phyloP scores from a whole-genome alignment of 1,139 yeast species.

The Martiniozyma asiatica region DNA sequence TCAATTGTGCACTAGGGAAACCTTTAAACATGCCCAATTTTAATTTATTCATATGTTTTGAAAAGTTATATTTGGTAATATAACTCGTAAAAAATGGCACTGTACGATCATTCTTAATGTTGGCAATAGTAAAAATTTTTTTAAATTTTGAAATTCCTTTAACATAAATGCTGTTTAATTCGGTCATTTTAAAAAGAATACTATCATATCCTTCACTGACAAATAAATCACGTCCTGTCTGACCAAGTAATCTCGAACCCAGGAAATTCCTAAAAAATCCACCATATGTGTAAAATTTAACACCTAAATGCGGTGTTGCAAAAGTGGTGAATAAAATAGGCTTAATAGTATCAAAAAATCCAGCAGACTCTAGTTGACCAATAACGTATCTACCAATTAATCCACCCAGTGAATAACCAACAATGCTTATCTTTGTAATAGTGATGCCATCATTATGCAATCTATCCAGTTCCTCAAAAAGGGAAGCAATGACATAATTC shows the following conservation, averaged over 20 bases:
- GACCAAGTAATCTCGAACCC: slow-evolving; percentile 58
- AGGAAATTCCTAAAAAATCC: slow-evolving; percentile 36
- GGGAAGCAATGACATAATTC: slow-evolving; percentile 52
- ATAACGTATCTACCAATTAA: slow-evolving; percentile 61
- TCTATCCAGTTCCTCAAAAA: slow-evolving; percentile 43
- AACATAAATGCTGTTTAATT: slow-evolving; percentile 37
- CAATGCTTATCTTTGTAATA: slow-evolving; percentile 47
- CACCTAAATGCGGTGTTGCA: slow-evolving; percentile 88
- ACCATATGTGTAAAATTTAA: slow-evolving; percentile 32
- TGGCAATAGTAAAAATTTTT: slow-evolving; percentile 52
- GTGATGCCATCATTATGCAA: slow-evolving; percentile 29
- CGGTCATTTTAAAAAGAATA: slow-evolving; percentile 41
- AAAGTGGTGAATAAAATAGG: slow-evolving; percentile 67
- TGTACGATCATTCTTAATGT: slow-evolving; percentile 61
- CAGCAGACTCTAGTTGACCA: slow-evolving; percentile 47
- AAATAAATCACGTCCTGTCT: slow-evolving; percentile 66
- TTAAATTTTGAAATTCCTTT: slow-evolving; percentile 48
- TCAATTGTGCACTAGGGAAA: slow-evolving; percentile 23
- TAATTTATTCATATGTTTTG: slow-evolving; percentile 31
- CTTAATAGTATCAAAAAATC: slow-evolving; percentile 44
- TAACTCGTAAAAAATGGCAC: slow-evolving; percentile 44
- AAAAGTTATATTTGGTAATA: slow-evolving; percentile 39
- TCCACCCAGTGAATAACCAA: slow-evolving; percentile 83
- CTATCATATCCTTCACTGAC: slow-evolving; percentile 34
- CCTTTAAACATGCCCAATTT: slow-evolving; percentile 30